Evolutionary conservation across 805 yeast species (phyloP).

Genomic region (Brettanomyces custersianus): DNA sequence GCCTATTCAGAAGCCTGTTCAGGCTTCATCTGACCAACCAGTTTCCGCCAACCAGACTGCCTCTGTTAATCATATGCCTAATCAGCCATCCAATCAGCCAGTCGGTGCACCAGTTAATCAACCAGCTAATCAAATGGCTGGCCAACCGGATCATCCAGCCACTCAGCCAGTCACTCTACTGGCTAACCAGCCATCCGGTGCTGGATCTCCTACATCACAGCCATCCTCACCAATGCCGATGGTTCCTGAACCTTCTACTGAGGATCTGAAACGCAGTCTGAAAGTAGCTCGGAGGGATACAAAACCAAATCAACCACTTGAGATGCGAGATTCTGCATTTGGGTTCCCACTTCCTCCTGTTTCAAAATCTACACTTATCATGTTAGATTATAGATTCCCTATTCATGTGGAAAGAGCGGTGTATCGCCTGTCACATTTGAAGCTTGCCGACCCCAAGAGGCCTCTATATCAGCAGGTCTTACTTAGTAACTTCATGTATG

Average conservation of each 20-base stretch:
- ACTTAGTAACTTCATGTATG: conserved; percentile 93
- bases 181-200: not conserved
- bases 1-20: no score
- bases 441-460: conserved; percentile 88
- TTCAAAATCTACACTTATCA: conserved; percentile 63
- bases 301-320: conserved; percentile 48
- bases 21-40: no score
- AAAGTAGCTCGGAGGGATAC: conserved; percentile 20
- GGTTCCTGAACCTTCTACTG: conserved; percentile 4
- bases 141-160: no score
- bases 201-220: not conserved
- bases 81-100: no score
- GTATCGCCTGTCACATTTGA: conserved; percentile 84
- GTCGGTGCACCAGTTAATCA: no score
- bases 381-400: conserved; percentile 83
- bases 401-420: conserved; percentile 95
- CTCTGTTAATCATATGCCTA: no score
- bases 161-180: no score
- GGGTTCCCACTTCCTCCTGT: conserved; percentile 84
- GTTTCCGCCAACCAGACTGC: no score
- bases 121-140: no score
- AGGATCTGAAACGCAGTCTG: conserved; percentile 18
- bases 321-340: conserved; percentile 71
- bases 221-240: not conserved
- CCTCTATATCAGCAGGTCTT: conserved; percentile 88